Conservation (phyloP, 2,329 filamentous ascomycete genomes). For the Sporothrix protearum region DNA sequence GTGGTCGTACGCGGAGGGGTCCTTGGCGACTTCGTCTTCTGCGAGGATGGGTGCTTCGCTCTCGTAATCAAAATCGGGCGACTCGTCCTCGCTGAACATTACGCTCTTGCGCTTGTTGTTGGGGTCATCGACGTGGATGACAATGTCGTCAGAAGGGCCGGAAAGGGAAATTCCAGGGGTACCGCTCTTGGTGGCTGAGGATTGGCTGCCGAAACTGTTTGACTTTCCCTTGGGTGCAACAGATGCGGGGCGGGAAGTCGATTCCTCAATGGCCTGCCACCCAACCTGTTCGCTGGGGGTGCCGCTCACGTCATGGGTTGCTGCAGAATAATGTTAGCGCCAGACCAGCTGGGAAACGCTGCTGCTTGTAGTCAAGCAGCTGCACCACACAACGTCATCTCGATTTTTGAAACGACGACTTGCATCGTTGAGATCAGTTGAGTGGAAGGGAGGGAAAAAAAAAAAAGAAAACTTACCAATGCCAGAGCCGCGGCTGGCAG, state of each 20-base stretch:
- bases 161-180: constrained; percentile 35
- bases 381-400: background rate
- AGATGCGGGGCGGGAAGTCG: constrained; percentile 56
- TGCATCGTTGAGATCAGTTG: background rate
- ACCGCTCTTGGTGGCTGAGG: constrained; percentile 31
- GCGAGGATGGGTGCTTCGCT: constrained; percentile 81
- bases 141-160: constrained; percentile 39
- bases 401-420: background rate
- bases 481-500: constrained; percentile 52
- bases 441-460: constrained; percentile 7
- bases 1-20: constrained; percentile 63
- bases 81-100: constrained; percentile 45
- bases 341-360: constrained; percentile 23
- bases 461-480: constrained; percentile 43
- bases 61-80: constrained; percentile 47
- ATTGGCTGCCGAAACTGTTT: constrained; percentile 26
- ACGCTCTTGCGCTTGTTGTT: constrained; percentile 43
- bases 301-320: constrained; percentile 59
- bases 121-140: constrained; percentile 76
- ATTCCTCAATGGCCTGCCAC: constrained; percentile 82
- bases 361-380: background rate
- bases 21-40: constrained; percentile 78
- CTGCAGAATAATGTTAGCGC: constrained; percentile 45
- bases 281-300: constrained; percentile 90
- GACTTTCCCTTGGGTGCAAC: constrained; percentile 24